Evolutionary conservation across 208 protist species (phyloP).

Genomic region (Tetramitus jugosus): DNA sequence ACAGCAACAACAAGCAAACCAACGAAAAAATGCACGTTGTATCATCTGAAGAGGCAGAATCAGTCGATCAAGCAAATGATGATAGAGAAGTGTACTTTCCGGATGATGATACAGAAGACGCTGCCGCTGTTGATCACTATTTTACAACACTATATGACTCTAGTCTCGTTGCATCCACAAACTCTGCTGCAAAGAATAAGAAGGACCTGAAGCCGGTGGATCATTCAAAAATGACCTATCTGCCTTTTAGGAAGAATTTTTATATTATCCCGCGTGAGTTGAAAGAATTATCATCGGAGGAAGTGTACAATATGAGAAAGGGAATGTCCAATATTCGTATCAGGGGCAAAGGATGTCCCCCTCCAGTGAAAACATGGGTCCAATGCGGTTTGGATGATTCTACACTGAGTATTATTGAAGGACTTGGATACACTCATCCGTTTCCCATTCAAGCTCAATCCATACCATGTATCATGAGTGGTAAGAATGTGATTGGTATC

Average conservation of each 20-base stretch:
- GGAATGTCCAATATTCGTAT: slow-evolving; percentile 70
- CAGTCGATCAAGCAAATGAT: background rate
- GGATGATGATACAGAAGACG: background rate
- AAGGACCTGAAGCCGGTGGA: slow-evolving; percentile 35
- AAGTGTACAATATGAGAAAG: slow-evolving; percentile 52
- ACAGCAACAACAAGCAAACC: background rate
- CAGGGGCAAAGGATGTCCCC: slow-evolving; percentile 43
- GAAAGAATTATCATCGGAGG: slow-evolving; percentile 45
- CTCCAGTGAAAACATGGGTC: slow-evolving; percentile 65
- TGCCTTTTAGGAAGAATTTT: slow-evolving; percentile 55
- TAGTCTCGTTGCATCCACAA: slow-evolving; percentile 3
- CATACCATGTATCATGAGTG: slow-evolving; percentile 64
- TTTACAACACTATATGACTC: too few relatives aligned
- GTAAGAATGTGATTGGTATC: slow-evolving; percentile 70
- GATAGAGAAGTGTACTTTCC: background rate
- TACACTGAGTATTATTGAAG: slow-evolving; percentile 52
- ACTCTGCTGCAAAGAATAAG: background rate
- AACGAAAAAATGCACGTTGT: background rate
- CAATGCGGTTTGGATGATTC: slow-evolving; percentile 59
- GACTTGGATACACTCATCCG: slow-evolving; percentile 49
- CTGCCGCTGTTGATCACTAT: background rate
- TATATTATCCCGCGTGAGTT: slow-evolving; percentile 64
- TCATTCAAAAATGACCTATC: slow-evolving; percentile 33
- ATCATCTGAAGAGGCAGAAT: background rate
- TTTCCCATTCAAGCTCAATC: slow-evolving; percentile 79